Base-by-base conservation (phyloP, 2,329 filamentous ascomycete species). In the Cladophialophora psammophila region DNA sequence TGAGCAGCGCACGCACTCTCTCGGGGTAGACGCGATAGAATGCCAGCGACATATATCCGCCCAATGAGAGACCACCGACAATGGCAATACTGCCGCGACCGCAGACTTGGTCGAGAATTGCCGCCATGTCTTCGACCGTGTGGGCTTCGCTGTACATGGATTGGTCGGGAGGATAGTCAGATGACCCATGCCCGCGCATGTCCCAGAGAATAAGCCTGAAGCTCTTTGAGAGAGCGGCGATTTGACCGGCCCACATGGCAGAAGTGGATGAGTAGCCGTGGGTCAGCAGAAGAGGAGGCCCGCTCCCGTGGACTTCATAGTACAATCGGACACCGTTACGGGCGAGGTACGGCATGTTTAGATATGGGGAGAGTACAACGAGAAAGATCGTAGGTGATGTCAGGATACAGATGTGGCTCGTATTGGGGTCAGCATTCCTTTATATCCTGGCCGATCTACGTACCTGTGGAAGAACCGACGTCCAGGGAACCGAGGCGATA, bases 41-140 rank as follows among this genome's bases (percentile, higher is more conserved):
- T 1, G 69, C 69, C n/a, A 69, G 64, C 31, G 67, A 69, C 69
- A 71, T 71, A 59, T 71, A 71, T 6, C 69, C 69, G 18, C 69
- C 69, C 1, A 71, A 58, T 8, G 60, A 65, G 26, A 71, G 62
- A 13, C 69, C 69, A 13, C 69, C 69, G 3, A 71, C 67, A 13
- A 71, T 64, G 12, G 59, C 67, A 0, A 10, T 35, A 8, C 13
- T 12, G 31, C 36, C 45, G 10, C 10, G 12, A 6, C 60, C 64
- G 31, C 40, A 45, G 32, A 60, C 52, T 4, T 57, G 10, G n/a
- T 69, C 62, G 2, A 71, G 58, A 3, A 71, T 35, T 12, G 62
- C 66, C 0, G 53, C 42, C 64, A 71, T 71, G 50, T 71, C 69
- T 6, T 31, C 48, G 8, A 71, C 60, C 9, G 69, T 71, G 35